Evolutionary conservation across 208 protist species (phyloP).

Genomic region (Endotrypanum monterogeii): DNA sequence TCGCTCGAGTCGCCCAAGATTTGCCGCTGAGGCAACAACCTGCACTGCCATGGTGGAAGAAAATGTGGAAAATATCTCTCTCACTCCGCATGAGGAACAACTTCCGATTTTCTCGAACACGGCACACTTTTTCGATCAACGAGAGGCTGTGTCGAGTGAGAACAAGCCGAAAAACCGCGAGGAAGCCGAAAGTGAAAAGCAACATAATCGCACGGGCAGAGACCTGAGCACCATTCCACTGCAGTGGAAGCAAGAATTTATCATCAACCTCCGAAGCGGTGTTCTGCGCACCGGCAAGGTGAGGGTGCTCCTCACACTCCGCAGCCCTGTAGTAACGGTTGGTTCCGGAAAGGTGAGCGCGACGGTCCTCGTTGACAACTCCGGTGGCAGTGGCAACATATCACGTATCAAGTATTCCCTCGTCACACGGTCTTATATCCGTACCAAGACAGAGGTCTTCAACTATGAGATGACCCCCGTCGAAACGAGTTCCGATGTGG

Average conservation of each 20-base stretch:
- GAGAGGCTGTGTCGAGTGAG: slow-evolving; percentile 3
- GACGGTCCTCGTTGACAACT: slow-evolving; percentile 59
- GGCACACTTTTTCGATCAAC: background rate
- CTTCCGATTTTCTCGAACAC: slow-evolving; percentile 3
- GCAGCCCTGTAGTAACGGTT: slow-evolving; percentile 49
- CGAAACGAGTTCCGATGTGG: slow-evolving; percentile 20
- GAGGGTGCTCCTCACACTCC: slow-evolving; percentile 39
- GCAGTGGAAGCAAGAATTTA: slow-evolving; percentile 38
- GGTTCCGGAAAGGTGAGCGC: slow-evolving; percentile 25
- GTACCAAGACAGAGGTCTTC: slow-evolving; percentile 36
- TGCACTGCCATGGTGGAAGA: slow-evolving; percentile 13
- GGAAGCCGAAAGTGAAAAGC: background rate
- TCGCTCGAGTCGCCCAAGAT: background rate
- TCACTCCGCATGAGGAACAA: slow-evolving; percentile 9
- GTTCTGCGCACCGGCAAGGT: slow-evolving; percentile 37
- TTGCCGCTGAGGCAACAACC: background rate
- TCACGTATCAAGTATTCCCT: slow-evolving; percentile 51
- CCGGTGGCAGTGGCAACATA: slow-evolving; percentile 46
- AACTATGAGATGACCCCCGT: slow-evolving; percentile 21
- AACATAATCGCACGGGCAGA: slow-evolving; percentile 7
- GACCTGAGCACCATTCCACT: slow-evolving; percentile 11
- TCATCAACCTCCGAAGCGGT: slow-evolving; percentile 36
- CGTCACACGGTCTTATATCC: slow-evolving; percentile 45
- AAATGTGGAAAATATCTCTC: slow-evolving; percentile 14
- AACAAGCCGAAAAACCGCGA: background rate